Evolutionary conservation across 2,329 filamentous ascomycete genomes (phyloP), one percentile per base, ranked within the genome.

Genomic region (Aspergillus pseudoglaucus): DNA sequence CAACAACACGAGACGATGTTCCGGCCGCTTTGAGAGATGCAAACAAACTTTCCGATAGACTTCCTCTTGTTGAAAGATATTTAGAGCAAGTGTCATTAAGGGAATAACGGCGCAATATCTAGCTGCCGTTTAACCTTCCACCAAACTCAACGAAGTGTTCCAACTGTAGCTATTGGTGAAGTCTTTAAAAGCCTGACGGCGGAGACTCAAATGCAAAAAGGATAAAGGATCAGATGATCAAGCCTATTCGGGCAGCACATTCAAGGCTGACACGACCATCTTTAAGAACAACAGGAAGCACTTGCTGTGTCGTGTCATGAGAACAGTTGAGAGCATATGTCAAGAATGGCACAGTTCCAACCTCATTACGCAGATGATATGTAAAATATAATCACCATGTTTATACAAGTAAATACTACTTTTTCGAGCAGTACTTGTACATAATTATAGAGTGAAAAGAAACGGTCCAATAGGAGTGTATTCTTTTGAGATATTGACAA

Each of bases 21-120:
- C 85, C 87, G 1, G 79, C 87, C 37, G 79, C 85, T 20, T 75
- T 95, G 70, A 78, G 90, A 58, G 89, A 96, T 67, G 80, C 89
- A 2, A 93, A 94, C 60, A 76, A 82, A 47, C 73, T 95, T 38
- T 81, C 82, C 12, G 79, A 83, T 23, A 62, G 89, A 38, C 67
- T 95, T 42, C 84, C 83, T 2, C 70, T 88, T 4, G 80, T 90
- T n/a, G 83, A 88, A 47, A 81, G 82, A 47, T 78, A 66, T 23
- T 70, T 84, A 50, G 88, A 95, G 51, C 69, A 68, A 39, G 64
- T 78, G n/a, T 49, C 57, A 17, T 57, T 72, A 23, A 49, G 50
- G 25, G 53, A 48, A 14, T 61, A 54, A 57, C 17, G 17, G 18
- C 7, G 37, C 8, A 20, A 22, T 15, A 4, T 18, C 17, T 18